These are phyloP conservation scores for Chlorella sp. DNA, from an alignment of 139 green algal genomes.

Conservation along the genomic window DNA sequence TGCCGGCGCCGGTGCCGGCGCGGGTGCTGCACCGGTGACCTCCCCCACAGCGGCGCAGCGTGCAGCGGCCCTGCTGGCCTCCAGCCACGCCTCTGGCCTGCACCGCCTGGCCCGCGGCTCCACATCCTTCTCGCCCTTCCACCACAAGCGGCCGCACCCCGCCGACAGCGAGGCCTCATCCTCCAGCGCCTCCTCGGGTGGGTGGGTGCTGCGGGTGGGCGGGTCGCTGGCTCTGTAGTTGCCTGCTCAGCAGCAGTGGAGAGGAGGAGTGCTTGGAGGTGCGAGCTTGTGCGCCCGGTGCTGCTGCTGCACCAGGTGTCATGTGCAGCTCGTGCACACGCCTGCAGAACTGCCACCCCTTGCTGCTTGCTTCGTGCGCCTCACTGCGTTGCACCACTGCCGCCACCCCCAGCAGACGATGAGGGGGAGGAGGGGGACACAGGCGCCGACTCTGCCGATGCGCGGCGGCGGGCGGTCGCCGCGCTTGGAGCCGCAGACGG, in stretches of 20 bases:
- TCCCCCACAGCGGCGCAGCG: not conserved
- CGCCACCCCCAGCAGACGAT: not conserved
- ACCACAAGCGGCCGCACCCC: constrained; percentile 16
- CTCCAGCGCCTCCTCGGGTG: constrained; percentile 11
- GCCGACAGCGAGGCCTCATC: constrained; percentile 13
- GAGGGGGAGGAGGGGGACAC: constrained; percentile 9
- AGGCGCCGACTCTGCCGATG: constrained; percentile 6
- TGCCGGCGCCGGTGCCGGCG: not conserved
- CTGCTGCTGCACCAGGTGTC: too few relatives aligned
- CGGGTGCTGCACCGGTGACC: not conserved
- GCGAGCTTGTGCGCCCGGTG: too few relatives aligned
- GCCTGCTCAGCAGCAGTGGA: not conserved
- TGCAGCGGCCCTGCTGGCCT: not conserved
- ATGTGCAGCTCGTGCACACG: too few relatives aligned
- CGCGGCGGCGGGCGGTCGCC: not conserved
- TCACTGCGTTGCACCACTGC: not conserved
- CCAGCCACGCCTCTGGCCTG: constrained; percentile 20
- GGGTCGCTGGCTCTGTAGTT: not conserved
- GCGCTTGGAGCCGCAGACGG: not conserved
- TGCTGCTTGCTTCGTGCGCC: too few relatives aligned
- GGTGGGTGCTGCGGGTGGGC: not conserved
- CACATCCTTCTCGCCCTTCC: constrained; percentile 29
- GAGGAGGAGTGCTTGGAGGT: not conserved
- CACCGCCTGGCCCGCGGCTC: constrained; percentile 38
- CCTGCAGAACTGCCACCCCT: too few relatives aligned